Evolutionary conservation across 805 yeast genomes (phyloP).

Genomic region (Saccharomycopsis malanga): DNA sequence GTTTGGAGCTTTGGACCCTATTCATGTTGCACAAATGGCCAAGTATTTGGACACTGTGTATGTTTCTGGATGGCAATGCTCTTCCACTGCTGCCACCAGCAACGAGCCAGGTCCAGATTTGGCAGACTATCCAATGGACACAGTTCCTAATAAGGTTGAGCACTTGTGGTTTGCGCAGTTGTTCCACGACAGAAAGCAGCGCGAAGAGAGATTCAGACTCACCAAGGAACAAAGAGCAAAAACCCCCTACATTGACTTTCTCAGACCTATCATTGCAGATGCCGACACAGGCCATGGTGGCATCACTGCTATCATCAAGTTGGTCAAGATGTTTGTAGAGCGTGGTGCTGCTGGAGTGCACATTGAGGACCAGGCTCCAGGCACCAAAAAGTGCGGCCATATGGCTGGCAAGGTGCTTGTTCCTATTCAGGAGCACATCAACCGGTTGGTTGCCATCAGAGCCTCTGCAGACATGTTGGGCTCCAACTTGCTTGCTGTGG

Average conservation of each 20-base stretch:
- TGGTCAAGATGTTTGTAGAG: slow-evolving; percentile 93
- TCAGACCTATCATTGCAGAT: slow-evolving; percentile 94
- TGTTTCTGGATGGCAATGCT: slow-evolving; percentile 98
- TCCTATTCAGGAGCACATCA: slow-evolving; percentile 96
- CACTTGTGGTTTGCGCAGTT: slow-evolving; percentile 94
- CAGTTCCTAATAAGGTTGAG: slow-evolving; percentile 97
- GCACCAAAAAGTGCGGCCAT: slow-evolving; percentile 98
- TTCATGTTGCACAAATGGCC: slow-evolving; percentile 95
- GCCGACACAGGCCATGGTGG: slow-evolving; percentile 99
- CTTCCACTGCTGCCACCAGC: slow-evolving; percentile 94
- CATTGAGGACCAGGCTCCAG: slow-evolving; percentile 98
- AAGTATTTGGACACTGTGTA: slow-evolving; percentile 87
- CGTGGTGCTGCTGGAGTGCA: slow-evolving; percentile 99
- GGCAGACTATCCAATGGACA: slow-evolving; percentile 98
- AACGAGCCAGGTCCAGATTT: slow-evolving; percentile 98
- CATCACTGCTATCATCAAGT: slow-evolving; percentile 88
- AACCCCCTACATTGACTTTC: slow-evolving; percentile 71
- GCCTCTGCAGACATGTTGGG: slow-evolving; percentile 93
- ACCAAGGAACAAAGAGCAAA: slow-evolving; percentile 61
- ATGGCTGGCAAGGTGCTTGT: slow-evolving; percentile 98
- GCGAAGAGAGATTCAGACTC: slow-evolving; percentile 64
- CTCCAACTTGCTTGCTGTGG: slow-evolving; percentile 77
- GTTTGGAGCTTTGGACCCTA: slow-evolving; percentile 93
- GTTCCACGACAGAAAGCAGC: slow-evolving; percentile 95
- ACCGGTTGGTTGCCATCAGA: slow-evolving; percentile 87